Percentiles rank a stretch among this genome's conserved stretches.
Evolutionary conservation across 1,139 yeast genomes (phyloP).

Genomic region (Spencermartinsiella ligniputridi): DNA sequence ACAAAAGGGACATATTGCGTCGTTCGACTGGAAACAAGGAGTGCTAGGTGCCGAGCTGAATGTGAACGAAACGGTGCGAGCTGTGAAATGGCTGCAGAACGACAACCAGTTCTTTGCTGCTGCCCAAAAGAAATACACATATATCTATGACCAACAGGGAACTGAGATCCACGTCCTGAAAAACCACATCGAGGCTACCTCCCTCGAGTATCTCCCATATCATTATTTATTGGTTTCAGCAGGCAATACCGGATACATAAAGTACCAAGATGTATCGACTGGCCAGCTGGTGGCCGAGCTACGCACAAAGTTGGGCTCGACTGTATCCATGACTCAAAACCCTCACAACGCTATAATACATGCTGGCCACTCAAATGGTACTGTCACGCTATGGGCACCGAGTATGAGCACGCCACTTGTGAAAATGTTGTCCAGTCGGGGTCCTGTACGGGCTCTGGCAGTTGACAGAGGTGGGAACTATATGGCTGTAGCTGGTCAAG

Average conservation of each 20-base stretch:
- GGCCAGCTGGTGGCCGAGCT: constrained; percentile 81
- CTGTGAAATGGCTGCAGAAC: constrained; percentile 84
- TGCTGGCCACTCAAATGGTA: constrained; percentile 90
- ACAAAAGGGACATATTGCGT: constrained; percentile 88
- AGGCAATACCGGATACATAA: constrained; percentile 81
- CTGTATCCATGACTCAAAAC: constrained; percentile 81
- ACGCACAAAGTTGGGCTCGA: constrained; percentile 86
- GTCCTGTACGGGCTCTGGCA: constrained; percentile 83
- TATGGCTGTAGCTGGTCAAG: constrained; percentile 93
- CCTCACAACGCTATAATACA: constrained; percentile 96
- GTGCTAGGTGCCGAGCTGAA: constrained; percentile 73
- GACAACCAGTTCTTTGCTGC: constrained; percentile 87
- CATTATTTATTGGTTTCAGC: constrained; percentile 85
- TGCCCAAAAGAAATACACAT: constrained; percentile 93
- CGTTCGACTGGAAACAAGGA: constrained; percentile 95
- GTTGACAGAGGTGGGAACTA: constrained; percentile 89
- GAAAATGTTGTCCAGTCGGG: constrained; percentile 73
- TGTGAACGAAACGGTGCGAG: constrained; percentile 83
- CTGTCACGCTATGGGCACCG: constrained; percentile 93
- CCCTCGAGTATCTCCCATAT: constrained; percentile 84
- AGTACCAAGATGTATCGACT: constrained; percentile 93
- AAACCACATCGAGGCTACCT: constrained; percentile 81
- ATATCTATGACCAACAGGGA: constrained; percentile 87
- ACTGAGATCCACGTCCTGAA: constrained; percentile 86
- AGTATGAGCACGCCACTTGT: constrained; percentile 81